phyloP scores from a whole-genome alignment of 2,329 filamentous ascomycete species.

The Pezicula carpinea region DNA sequence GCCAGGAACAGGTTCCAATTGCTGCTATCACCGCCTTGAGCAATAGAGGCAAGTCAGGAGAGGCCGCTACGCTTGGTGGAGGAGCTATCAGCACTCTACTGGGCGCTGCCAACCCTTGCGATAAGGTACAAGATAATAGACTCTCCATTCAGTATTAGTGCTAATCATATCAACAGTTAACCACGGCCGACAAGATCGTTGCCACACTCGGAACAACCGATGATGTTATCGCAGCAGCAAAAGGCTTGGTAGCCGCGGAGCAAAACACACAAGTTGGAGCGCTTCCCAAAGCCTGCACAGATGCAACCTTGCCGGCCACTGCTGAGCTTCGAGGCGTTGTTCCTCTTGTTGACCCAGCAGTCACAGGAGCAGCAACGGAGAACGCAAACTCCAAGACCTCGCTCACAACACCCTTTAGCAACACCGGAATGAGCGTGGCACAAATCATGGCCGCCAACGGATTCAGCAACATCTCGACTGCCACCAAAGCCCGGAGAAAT shows the following conservation, averaged over 20 bases:
- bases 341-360: slow-evolving; percentile 59
- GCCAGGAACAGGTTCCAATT: slow-evolving; percentile 55
- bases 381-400: slow-evolving; percentile 53
- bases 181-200: slow-evolving; percentile 58
- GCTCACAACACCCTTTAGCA: slow-evolving; percentile 46
- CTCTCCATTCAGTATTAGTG: slow-evolving; percentile 17
- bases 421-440: slow-evolving; percentile 58
- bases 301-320: slow-evolving; percentile 54
- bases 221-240: slow-evolving; percentile 53
- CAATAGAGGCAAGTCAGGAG: slow-evolving; percentile 46
- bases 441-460: slow-evolving; percentile 55
- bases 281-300: slow-evolving; percentile 56
- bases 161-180: slow-evolving; percentile 37
- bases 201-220: slow-evolving; percentile 50
- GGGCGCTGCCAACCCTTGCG: slow-evolving; percentile 58
- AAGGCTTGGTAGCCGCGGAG: slow-evolving; percentile 58
- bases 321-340: slow-evolving; percentile 57
- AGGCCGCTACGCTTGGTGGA: slow-evolving; percentile 57
- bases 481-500: slow-evolving; percentile 25
- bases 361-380: slow-evolving; percentile 48
- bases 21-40: slow-evolving; percentile 45
- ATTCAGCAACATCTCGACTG: slow-evolving; percentile 52
- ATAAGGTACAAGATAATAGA: slow-evolving; percentile 38
- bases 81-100: slow-evolving; percentile 54
- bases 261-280: slow-evolving; percentile 66